Evolutionary conservation across 768 basidiomycete species (phyloP), one percentile per base, ranked within the genome.

Genomic region (Pleurotus platypus): DNA sequence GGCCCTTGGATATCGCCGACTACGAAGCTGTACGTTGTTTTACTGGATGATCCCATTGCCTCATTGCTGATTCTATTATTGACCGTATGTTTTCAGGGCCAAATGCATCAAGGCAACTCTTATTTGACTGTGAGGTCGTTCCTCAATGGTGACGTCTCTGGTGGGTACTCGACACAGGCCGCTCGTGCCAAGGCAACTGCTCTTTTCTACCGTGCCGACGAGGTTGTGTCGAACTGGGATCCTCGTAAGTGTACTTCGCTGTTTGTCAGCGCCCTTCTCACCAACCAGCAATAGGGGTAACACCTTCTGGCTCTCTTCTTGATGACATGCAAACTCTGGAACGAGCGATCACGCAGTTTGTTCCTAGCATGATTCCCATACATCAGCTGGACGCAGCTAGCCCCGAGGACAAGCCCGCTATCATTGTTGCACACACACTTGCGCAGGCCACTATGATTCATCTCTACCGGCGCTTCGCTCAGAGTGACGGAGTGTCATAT

Each of bases 131-230:
- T 84, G 55, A 78, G 76, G 56, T 72, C 80, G 43, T 89, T 90
- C 70, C 78, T 89, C 57, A 76, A 82, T 55, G 84, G 80, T 37
- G 45, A 43, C 42, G 55, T 59, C 37, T 72, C 76, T 37, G 78
- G 76, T 49, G 82, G 82, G 37, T 90, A 86, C 68, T 85, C 87
- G 7, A 76, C 81, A 30, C 73, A 78, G 46, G 83, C 89, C 11
- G 70, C 89, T 62, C 83, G 87, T 60, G 85, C 79, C 54, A 92
- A 92, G 69, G 87, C 88, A 15, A 85, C 90, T n/a, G 79, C 87
- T 9, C 77, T 92, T 20, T 87, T 86, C 63, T 80, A 89, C 50
- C 82, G 81, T 46, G 88, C 90, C 35, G 80, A 85, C 60, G 73
- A 75, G 56, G 69, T 90, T 39, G 76, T 85, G 20, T 76, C 78